Evolutionary conservation across 1,139 yeast species (phyloP).

Genomic region (Yamadazyma trypodendri): DNA sequence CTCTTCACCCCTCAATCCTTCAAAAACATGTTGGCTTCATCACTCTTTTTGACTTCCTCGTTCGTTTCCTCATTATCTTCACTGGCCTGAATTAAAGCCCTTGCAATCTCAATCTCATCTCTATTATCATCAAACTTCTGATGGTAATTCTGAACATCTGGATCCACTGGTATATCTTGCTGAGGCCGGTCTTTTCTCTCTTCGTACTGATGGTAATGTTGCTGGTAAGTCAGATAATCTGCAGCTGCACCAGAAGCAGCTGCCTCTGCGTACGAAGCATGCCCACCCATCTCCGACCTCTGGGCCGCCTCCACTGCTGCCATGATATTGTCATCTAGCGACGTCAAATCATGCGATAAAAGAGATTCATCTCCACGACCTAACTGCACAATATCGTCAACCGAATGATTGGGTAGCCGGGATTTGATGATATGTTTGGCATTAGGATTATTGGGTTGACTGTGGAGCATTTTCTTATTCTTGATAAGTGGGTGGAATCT

Average conservation of each 20-base stretch:
- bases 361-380: slow-evolving; percentile 29
- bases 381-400: slow-evolving; percentile 34
- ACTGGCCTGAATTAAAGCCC: slow-evolving; percentile 64
- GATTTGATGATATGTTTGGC: slow-evolving; percentile 23
- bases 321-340: slow-evolving; percentile 53
- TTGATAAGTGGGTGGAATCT: slow-evolving; percentile 15
- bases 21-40: slow-evolving; percentile 29
- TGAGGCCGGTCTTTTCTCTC: slow-evolving; percentile 2
- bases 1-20: slow-evolving; percentile 20
- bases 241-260: slow-evolving; percentile 40
- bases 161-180: slow-evolving; percentile 50
- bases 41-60: slow-evolving; percentile 13
- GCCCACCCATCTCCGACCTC: slow-evolving; percentile 28
- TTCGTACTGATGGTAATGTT: slow-evolving; percentile 19
- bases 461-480: slow-evolving; percentile 18
- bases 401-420: slow-evolving; percentile 20
- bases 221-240: slow-evolving; percentile 21
- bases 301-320: slow-evolving; percentile 72
- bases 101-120: slow-evolving; percentile 63
- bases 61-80: slow-evolving; percentile 25
- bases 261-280: slow-evolving; percentile 38
- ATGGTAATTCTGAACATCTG: slow-evolving; percentile 56
- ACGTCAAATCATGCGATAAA: slow-evolving; percentile 39
- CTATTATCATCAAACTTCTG: slow-evolving; percentile 39
- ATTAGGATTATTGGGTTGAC: slow-evolving; percentile 23